Percentiles rank a stretch among this genome's conserved stretches.
phyloP scores from a whole-genome alignment of 108 stramenopile genomes.

The Pseudonitzschia delicatissima region DNA sequence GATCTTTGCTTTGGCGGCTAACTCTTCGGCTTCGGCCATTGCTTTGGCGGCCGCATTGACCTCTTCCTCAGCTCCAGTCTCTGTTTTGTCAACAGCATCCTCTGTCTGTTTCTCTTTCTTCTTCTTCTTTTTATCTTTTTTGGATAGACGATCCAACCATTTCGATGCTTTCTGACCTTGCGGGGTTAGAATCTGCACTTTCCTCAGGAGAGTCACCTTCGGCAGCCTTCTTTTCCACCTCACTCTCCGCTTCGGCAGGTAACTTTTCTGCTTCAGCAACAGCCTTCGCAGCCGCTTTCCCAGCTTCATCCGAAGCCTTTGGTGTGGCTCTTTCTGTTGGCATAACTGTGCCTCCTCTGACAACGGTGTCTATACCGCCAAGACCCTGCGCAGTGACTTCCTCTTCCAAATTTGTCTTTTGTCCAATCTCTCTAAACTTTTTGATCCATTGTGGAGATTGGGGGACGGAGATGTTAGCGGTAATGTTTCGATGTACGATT shows the following conservation, averaged over 20 bases:
- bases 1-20: too few species aligned
- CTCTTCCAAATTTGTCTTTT: not conserved
- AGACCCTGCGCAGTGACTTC: conserved; percentile 11
- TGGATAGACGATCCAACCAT: not conserved
- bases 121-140: not conserved
- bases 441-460: conserved; percentile 25
- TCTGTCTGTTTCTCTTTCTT: not conserved
- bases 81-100: too few species aligned
- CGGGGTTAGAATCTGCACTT: not conserved
- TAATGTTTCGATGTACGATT: conserved; percentile 20
- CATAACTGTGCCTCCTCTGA: not conserved
- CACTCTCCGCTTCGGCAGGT: too few species aligned
- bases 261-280: too few species aligned
- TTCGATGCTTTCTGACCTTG: not conserved
- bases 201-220: not conserved
- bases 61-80: too few species aligned
- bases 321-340: not conserved
- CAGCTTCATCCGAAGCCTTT: too few species aligned
- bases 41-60: too few species aligned
- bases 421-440: conserved; percentile 20
- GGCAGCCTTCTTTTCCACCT: not conserved
- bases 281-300: too few species aligned
- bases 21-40: too few species aligned
- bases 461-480: conserved; percentile 6
- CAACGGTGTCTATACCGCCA: not conserved